phyloP scores from a whole-genome alignment of 2,329 filamentous ascomycete genomes.

The Sarocladium kiliense region DNA sequence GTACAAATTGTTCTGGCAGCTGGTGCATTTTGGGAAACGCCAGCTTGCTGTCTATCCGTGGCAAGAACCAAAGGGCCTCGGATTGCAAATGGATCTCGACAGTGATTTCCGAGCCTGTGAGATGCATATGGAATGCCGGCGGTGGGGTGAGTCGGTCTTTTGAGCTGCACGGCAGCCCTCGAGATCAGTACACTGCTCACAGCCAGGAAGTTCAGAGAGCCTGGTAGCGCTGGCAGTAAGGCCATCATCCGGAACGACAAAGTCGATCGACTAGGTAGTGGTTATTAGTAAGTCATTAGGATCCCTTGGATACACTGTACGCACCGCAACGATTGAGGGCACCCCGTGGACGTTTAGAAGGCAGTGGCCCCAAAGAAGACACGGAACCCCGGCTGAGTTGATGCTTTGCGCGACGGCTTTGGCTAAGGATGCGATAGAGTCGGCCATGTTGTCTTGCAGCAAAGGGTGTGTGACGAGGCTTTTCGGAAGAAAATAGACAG shows the following conservation, averaged over 20 bases:
- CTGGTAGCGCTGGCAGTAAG: slow-evolving; percentile 11
- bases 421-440: slow-evolving; percentile 1
- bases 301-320: slow-evolving; percentile 3
- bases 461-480: not conserved
- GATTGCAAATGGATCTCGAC: slow-evolving; percentile 19
- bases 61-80: slow-evolving; percentile 20
- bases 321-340: slow-evolving; percentile 16
- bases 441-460: not conserved
- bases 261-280: slow-evolving; percentile 16
- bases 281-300: not conserved
- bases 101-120: slow-evolving; percentile 14
- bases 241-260: slow-evolving; percentile 16
- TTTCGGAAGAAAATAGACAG: not conserved
- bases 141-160: slow-evolving; percentile 14
- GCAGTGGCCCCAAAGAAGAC: slow-evolving; percentile 18
- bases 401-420: slow-evolving; percentile 13
- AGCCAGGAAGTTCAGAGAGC: slow-evolving; percentile 10
- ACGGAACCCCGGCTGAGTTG: slow-evolving; percentile 16
- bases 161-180: slow-evolving; percentile 13
- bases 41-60: slow-evolving; percentile 15
- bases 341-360: slow-evolving; percentile 18
- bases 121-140: slow-evolving; percentile 14
- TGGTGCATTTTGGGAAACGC: slow-evolving; percentile 6
- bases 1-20: slow-evolving; percentile 14
- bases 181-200: slow-evolving; percentile 13